These are phyloP conservation scores for Kwoniella dendrophila DNA, from an alignment of 768 basidiomycete genomes.

Conservation along the genomic window DNA sequence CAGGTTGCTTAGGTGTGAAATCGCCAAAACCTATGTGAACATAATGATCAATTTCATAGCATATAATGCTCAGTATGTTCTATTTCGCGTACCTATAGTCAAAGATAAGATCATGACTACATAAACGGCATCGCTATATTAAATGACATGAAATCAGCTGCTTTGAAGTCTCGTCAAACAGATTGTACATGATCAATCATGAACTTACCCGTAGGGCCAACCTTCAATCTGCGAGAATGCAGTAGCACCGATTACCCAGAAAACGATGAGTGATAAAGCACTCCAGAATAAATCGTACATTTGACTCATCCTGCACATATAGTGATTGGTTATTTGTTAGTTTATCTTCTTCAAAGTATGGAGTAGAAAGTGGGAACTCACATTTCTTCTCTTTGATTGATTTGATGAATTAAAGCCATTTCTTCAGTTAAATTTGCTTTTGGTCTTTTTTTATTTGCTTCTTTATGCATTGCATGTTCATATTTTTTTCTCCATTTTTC, in stretches of 20 bases:
- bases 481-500: slow-evolving; percentile 45
- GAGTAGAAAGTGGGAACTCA: slow-evolving; percentile 20
- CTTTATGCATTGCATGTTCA: slow-evolving; percentile 42
- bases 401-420: slow-evolving; percentile 52
- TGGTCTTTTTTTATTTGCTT: slow-evolving; percentile 35
- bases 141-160: background rate
- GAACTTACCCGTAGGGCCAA: slow-evolving; percentile 48
- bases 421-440: slow-evolving; percentile 49
- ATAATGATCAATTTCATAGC: slow-evolving; percentile 5
- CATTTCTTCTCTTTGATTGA: slow-evolving; percentile 51
- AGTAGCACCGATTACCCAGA: slow-evolving; percentile 55
- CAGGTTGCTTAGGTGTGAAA: slow-evolving; percentile 39
- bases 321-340: too few relatives aligned
- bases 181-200: background rate
- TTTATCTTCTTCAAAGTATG: too few relatives aligned
- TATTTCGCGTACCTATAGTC: slow-evolving; percentile 40
- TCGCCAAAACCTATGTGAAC: slow-evolving; percentile 52
- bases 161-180: background rate
- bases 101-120: slow-evolving; percentile 45
- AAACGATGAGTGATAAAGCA: slow-evolving; percentile 42
- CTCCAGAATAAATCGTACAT: slow-evolving; percentile 50
- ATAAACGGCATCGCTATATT: slow-evolving; percentile 45
- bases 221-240: slow-evolving; percentile 54
- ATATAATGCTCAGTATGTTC: background rate
- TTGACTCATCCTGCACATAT: slow-evolving; percentile 38